phyloP scores from a whole-genome alignment of 805 yeast genomes.

The Ascoidea rubescens region DNA sequence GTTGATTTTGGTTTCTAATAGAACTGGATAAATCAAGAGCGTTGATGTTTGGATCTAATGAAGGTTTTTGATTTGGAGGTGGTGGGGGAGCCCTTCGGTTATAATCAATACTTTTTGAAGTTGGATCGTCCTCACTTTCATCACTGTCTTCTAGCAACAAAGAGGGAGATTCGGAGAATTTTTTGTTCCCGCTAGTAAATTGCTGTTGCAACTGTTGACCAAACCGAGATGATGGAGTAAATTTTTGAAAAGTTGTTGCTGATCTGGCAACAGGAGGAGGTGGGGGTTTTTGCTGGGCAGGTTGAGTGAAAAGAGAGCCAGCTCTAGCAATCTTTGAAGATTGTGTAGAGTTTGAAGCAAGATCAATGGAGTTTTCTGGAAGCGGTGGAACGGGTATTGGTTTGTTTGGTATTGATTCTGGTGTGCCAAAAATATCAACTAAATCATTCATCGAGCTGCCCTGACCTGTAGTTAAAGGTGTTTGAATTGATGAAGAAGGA shows the following conservation, averaged over 20 bases:
- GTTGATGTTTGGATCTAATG: slow-evolving; percentile 28
- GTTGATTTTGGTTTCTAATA: slow-evolving; percentile 8
- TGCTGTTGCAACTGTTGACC: slow-evolving; percentile 53
- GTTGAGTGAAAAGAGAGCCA: neutral
- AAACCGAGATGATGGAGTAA: slow-evolving; percentile 74
- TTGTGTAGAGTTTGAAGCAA: neutral
- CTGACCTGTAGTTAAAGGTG: slow-evolving; percentile 2
- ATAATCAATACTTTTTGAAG: slow-evolving; percentile 13
- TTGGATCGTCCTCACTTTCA: slow-evolving; percentile 24
- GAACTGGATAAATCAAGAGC: slow-evolving; percentile 18
- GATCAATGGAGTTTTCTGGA: slow-evolving; percentile 3
- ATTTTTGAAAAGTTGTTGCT: slow-evolving; percentile 22
- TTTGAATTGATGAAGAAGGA: slow-evolving; percentile 16
- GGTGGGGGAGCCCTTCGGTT: slow-evolving; percentile 12
- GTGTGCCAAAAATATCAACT: slow-evolving; percentile 9
- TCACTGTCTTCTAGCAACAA: slow-evolving; percentile 20
- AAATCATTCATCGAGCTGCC: slow-evolving; percentile 12
- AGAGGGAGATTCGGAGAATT: slow-evolving; percentile 17
- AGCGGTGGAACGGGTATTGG: slow-evolving; percentile 18
- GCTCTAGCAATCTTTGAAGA: slow-evolving; percentile 7
- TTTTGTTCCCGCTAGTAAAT: slow-evolving; percentile 17
- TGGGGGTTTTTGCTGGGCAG: neutral
- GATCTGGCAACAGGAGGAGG: slow-evolving; percentile 1
- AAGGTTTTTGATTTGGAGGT: slow-evolving; percentile 11
- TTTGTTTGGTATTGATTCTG: no score